phyloP scores from a whole-genome alignment of 1,284 basidiomycete genomes.

The Ceratobasidium sp. region DNA sequence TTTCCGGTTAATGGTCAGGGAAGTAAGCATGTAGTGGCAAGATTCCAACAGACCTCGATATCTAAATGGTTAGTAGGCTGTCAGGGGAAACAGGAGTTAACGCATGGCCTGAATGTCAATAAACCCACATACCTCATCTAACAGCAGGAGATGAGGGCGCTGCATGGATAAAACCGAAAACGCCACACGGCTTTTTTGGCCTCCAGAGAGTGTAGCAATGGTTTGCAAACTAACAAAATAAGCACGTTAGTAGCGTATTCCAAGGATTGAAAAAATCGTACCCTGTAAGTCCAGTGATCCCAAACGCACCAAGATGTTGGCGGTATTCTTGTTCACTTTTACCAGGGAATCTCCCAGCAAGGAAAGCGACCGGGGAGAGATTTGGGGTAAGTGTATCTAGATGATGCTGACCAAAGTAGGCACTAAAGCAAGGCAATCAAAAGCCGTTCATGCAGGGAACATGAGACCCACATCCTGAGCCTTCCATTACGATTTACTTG shows the following conservation, averaged over 20 bases:
- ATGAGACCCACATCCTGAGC: constrained; percentile 77
- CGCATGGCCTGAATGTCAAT: neutral
- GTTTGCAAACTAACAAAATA: constrained; percentile 71
- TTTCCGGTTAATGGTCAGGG: constrained; percentile 52
- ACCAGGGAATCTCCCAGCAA: constrained; percentile 92
- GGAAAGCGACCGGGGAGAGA: constrained; percentile 92
- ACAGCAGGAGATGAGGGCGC: constrained; percentile 87
- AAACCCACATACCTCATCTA: constrained; percentile 81
- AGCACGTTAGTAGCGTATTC: constrained; percentile 33
- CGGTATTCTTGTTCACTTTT: constrained; percentile 98
- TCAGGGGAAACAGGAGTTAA: constrained; percentile 33
- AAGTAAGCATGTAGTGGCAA: neutral
- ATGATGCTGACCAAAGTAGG: constrained; percentile 98
- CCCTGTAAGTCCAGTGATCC: constrained; percentile 97
- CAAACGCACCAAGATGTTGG: constrained; percentile 95
- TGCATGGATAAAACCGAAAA: constrained; percentile 93
- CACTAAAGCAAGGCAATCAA: constrained; percentile 60
- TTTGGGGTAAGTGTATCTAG: constrained; percentile 91
- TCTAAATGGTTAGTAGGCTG: constrained; percentile 98
- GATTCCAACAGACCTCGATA: constrained; percentile 74
- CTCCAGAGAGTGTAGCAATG: constrained; percentile 91
- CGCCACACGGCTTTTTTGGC: constrained; percentile 97
- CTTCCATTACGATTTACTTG: constrained; percentile 92
- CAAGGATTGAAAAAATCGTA: constrained; percentile 54
- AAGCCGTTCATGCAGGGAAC: neutral